These are phyloP conservation scores for Tolypocladium ovalisporum DNA, from an alignment of 2,329 filamentous ascomycete species.

Conservation along the genomic window DNA sequence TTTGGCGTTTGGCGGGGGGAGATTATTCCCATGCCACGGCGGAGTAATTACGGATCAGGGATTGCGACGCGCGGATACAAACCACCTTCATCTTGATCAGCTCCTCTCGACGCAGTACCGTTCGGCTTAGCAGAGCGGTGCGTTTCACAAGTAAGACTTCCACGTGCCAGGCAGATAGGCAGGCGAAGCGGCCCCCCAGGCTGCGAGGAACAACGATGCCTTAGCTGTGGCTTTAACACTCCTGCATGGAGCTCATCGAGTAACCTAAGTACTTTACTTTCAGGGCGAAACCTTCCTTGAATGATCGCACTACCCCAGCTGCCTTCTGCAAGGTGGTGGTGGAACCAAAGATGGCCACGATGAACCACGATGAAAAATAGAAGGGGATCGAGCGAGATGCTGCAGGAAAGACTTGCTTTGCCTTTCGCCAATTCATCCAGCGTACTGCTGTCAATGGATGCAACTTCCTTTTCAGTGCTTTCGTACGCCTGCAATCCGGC, in stretches of 20 bases:
- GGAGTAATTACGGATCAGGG: too few relatives aligned
- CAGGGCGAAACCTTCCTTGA: too few relatives aligned
- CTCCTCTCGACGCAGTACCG: not conserved
- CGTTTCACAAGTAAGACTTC: too few relatives aligned
- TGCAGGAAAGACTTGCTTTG: not conserved
- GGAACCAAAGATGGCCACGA: not conserved
- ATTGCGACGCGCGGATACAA: too few relatives aligned
- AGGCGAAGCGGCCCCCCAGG: not conserved
- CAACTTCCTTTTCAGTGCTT: not conserved
- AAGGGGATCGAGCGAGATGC: not conserved
- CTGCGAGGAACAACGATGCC: not conserved
- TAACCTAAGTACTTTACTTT: too few relatives aligned
- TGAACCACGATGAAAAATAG: not conserved
- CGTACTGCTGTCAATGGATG: not conserved
- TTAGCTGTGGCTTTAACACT: not conserved
- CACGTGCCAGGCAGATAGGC: not conserved
- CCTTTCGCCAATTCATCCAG: not conserved
- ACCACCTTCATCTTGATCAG: not conserved
- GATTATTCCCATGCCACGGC: not conserved
- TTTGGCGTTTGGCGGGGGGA: not conserved
- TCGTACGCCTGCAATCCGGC: not conserved
- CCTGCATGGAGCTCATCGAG: not conserved
- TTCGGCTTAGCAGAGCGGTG: not conserved
- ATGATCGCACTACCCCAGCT: not conserved
- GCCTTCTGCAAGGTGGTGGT: not conserved